Evolutionary conservation across 148 eudicot genomes (phyloP).

Genomic region (Gaultheria prostrata): DNA sequence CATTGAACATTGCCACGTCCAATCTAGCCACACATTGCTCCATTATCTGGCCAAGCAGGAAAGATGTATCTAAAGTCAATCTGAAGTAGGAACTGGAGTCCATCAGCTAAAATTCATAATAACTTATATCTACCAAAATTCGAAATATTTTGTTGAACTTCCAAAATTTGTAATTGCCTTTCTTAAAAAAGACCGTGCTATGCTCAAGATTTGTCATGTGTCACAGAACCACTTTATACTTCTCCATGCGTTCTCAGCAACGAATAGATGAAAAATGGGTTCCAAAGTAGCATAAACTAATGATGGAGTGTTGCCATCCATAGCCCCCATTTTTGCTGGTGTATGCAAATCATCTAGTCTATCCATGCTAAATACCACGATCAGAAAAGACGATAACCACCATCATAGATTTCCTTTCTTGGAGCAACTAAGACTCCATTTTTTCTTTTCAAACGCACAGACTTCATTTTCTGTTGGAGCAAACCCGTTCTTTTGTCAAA

Average conservation of each 20-base stretch:
- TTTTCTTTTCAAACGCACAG: neutral
- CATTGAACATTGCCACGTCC: slow-evolving; percentile 98
- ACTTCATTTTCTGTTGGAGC: neutral
- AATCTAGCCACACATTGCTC: slow-evolving; percentile 88
- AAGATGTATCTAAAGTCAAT: neutral
- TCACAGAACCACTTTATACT: neutral
- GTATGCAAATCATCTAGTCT: neutral
- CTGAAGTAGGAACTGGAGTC: neutral
- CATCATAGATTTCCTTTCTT: neutral
- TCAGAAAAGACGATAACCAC: neutral
- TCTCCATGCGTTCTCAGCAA: neutral
- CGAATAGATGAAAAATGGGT: neutral
- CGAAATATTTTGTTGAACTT: neutral
- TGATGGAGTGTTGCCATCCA: neutral
- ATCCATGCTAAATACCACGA: neutral
- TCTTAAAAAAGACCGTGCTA: neutral
- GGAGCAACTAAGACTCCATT: neutral
- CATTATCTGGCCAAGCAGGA: slow-evolving; percentile 62
- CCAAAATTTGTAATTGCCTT: neutral
- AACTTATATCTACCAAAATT: neutral
- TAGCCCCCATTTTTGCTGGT: neutral
- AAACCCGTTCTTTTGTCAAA: neutral
- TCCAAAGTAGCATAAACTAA: neutral
- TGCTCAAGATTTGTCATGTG: neutral
- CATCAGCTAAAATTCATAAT: neutral